These are phyloP conservation scores for Zychaea mexicana DNA, from an alignment of 371 early-diverging fungal genomes.

Conservation along the genomic window DNA sequence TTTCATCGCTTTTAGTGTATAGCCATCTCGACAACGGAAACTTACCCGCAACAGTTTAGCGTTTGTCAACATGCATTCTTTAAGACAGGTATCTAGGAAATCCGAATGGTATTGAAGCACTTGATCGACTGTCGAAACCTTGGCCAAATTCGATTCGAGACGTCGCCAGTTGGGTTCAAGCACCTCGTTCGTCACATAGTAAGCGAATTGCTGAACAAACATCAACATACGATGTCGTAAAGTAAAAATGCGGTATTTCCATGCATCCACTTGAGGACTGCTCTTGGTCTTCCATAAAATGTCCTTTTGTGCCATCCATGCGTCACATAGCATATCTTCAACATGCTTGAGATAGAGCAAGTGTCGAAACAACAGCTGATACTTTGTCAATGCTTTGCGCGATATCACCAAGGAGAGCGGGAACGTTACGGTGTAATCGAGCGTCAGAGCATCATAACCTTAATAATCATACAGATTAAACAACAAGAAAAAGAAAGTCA, in stretches of 20 bases:
- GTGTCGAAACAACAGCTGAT: slow-evolving; percentile 90
- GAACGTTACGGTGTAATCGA: slow-evolving; percentile 81
- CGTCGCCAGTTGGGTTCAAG: slow-evolving; percentile 86
- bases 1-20: no score
- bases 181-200: slow-evolving; percentile 86
- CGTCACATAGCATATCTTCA: slow-evolving; percentile 74
- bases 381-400: slow-evolving; percentile 81
- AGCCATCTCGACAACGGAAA: background rate
- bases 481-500: background rate
- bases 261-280: slow-evolving; percentile 44
- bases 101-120: slow-evolving; percentile 75
- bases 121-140: slow-evolving; percentile 82
- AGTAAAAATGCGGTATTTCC: slow-evolving; percentile 54
- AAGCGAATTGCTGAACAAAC: slow-evolving; percentile 86
- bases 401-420: slow-evolving; percentile 90
- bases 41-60: slow-evolving; percentile 76
- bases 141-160: slow-evolving; percentile 63
- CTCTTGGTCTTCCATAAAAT: slow-evolving; percentile 35
- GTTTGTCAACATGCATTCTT: slow-evolving; percentile 89
- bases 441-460: slow-evolving; percentile 79
- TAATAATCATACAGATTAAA: no score
- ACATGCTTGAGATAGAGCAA: slow-evolving; percentile 56
- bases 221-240: slow-evolving; percentile 81
- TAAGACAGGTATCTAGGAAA: slow-evolving; percentile 83
- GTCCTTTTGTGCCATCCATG: slow-evolving; percentile 72